Evolutionary conservation across 371 early-diverging fungal genomes (phyloP).

Genomic region (Mucor velutinosus): DNA sequence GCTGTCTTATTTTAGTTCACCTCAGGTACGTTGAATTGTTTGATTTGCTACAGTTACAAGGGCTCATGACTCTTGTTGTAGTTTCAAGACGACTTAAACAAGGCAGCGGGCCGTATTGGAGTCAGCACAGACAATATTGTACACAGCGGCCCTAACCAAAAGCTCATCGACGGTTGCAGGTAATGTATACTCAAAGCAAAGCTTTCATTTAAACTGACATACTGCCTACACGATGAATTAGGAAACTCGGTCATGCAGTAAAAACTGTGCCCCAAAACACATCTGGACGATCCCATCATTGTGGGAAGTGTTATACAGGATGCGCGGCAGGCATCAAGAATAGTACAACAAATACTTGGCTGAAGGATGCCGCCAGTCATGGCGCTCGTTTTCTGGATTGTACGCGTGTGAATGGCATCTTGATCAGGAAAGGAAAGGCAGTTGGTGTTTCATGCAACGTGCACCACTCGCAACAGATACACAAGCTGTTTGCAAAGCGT

Average conservation of each 20-base stretch:
- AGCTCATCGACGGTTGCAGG: conserved; percentile 66
- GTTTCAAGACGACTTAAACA: conserved; percentile 47
- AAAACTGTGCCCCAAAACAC: conserved; percentile 72
- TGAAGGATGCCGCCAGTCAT: conserved; percentile 63
- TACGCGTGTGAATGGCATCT: conserved; percentile 54
- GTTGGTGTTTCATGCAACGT: conserved; percentile 42
- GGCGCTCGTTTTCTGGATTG: conserved; percentile 66
- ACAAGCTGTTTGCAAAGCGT: conserved; percentile 32
- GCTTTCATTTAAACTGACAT: background rate
- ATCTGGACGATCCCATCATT: conserved; percentile 56
- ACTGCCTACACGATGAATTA: conserved; percentile 9
- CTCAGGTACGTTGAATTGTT: background rate
- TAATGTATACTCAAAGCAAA: conserved; percentile 1
- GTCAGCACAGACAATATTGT: conserved; percentile 55
- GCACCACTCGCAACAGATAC: background rate
- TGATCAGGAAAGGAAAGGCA: conserved; percentile 39
- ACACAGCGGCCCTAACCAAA: conserved; percentile 64
- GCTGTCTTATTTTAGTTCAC: conserved; percentile 4
- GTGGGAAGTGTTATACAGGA: conserved; percentile 71
- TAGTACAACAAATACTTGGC: conserved; percentile 65
- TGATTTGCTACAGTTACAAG: background rate
- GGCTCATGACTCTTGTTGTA: background rate
- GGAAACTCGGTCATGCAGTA: conserved; percentile 46
- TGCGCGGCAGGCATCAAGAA: conserved; percentile 76
- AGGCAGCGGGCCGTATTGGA: conserved; percentile 58